Evolutionary conservation across 495 filamentous ascomycete genomes (phyloP).

Genomic region (Podospora didyma): DNA sequence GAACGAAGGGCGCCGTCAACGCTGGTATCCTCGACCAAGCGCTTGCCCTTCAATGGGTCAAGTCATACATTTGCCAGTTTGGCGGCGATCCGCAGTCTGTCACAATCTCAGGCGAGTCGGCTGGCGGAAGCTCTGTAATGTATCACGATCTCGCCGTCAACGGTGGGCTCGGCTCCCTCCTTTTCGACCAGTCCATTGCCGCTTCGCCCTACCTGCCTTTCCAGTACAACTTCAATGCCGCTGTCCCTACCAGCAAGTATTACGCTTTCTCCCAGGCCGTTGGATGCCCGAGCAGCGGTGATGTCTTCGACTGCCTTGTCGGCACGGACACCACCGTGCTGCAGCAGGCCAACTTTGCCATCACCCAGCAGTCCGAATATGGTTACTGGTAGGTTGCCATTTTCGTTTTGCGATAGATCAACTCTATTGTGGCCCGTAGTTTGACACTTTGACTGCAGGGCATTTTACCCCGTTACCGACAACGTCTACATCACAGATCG

Average conservation of each 20-base stretch:
- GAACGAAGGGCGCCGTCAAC: conserved; percentile 22
- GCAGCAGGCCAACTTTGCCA: conserved; percentile 48
- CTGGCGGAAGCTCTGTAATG: conserved; percentile 48
- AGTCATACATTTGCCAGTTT: conserved; percentile 62
- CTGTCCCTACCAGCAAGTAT: conserved; percentile 44
- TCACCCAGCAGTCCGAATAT: conserved; percentile 39
- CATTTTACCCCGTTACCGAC: conserved; percentile 61
- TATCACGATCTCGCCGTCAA: conserved; percentile 24
- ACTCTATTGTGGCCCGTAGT: not conserved
- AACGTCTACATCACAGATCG: conserved; percentile 49
- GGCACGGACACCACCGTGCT: conserved; percentile 44
- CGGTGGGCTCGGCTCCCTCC: conserved; percentile 19
- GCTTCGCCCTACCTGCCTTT: conserved; percentile 26
- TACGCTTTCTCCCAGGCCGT: conserved; percentile 49
- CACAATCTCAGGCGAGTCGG: conserved; percentile 65
- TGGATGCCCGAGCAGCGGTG: conserved; percentile 42
- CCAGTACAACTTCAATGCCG: conserved; percentile 41
- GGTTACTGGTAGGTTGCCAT: conserved; percentile 20
- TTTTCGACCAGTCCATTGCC: conserved; percentile 25
- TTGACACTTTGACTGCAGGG: conserved; percentile 27
- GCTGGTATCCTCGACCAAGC: conserved; percentile 52
- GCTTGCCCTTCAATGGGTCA: conserved; percentile 69
- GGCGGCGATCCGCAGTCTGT: conserved; percentile 61
- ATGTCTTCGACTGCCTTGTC: conserved; percentile 53
- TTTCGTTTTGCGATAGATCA: no score